Base-by-base conservation (phyloP, 371 early-diverging fungal species). In the Haplosporangium sp. region DNA sequence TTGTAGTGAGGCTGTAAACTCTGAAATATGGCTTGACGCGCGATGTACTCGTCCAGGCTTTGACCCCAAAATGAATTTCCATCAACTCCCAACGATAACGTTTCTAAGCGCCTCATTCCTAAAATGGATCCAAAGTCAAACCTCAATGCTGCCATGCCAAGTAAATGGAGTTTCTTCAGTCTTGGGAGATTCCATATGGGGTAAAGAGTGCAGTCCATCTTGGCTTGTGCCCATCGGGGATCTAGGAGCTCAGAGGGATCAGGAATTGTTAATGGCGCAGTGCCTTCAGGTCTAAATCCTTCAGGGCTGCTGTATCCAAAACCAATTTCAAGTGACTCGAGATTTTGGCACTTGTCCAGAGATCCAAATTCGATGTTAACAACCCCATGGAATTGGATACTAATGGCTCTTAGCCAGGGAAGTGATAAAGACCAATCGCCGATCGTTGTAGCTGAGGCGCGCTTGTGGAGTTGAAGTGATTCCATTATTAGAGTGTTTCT, bases 291-390 rank as follows among this genome's bases (percentile, higher is more conserved):
- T 61, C 61, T 39, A 11, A 35, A 13, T 19, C 6, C 19, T 2
- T 11, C 48, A 17, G 55, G 15, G 40, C 3, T 4, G 50, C 17
- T 2, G 52, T 2, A 5, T 11, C 65, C 71, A n/a, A 52, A 71
- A 7, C 42, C 15, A n/a, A 72, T 37, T 0, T 47, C 4, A 4
- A 72, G 57, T 3, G 20, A n/a, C 13, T 62, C 62, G 37, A 72
- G 42, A 27, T 67, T 66, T 9, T 45, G 62, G n/a, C 67, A 72
- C 7, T 55, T 50, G 11, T 45, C 56, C 7, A 72, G 35, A 9
- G 62, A 57, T 37, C 67, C 61, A 7, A 72, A 50, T 3, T 53
- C 10, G 44, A 67, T 17, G n/a, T 45, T 13, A 0, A 50, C 13
- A 3, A 47, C 13, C 4, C 34, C 3, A 2, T 0, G 5, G 4